Base-by-base conservation (phyloP, 495 filamentous ascomycete species). In the Talaromyces stipitatus region DNA sequence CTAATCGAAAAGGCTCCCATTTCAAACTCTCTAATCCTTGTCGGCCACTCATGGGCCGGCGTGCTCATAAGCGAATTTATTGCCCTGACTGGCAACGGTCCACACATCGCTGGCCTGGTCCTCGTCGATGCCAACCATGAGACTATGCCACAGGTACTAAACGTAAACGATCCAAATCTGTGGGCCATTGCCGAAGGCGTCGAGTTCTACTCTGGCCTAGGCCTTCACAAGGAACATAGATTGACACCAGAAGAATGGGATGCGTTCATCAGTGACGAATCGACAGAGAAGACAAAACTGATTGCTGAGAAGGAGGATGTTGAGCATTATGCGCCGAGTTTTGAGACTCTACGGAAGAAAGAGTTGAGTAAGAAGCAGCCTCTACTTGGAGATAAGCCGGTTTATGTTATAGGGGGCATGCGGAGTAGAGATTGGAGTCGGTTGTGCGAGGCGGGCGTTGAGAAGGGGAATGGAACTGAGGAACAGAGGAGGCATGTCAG, bases 391-490 rank as follows among this genome's bases (percentile, higher is more conserved):
- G 58, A 57, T 6, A 59, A 50, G 23, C 53, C 62, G 10, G 56
- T 61, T 26, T 59, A 57, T 59, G 61, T 64, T 43, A 64, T 64
- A 64, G 41, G 58, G 30, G 68, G 67, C 50, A 59, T 45, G 29
- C 55, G 61, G 38, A 68, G 63, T 23, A 58, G 64, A 58, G 67
- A 70, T 61, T 69, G 61, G 62, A 61, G 54, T 60, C 43, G 64
- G 48, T 53, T 70, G 62, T 70, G 67, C 48, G 59, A 61, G 58
- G 64, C 60, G 23, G 68, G 66, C 16, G 59, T 72, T 59, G 66
- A 41, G 23, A 66, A 61, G 53, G 68, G 68, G 24, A 69, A 67
- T 45, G 69, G 68, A 24, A 70, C 67, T 0, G 64, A 66, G 56
- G 69, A 67, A 51, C 57, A 72, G 62, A 63, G 67, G 64, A 60